Conservation (phyloP, 2,329 filamentous ascomycete genomes). For the Xylaria sp. region DNA sequence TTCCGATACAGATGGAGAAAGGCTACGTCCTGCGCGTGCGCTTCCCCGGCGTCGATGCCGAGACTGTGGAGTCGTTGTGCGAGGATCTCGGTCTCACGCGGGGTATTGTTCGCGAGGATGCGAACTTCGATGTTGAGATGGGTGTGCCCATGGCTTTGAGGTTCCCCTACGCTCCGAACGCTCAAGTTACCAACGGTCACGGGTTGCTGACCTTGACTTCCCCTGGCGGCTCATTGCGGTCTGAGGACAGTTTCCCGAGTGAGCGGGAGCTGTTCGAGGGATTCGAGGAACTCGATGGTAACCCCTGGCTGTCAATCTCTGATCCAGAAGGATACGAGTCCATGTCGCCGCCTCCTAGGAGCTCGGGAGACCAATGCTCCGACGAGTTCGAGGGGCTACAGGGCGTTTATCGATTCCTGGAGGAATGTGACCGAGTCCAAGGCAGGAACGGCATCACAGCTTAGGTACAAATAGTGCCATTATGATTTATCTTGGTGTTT, state of each 20-base stretch:
- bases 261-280: slow-evolving; percentile 55
- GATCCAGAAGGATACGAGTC: slow-evolving; percentile 61
- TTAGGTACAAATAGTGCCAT: slow-evolving; percentile 18
- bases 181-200: slow-evolving; percentile 41
- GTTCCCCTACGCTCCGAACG: slow-evolving; percentile 84
- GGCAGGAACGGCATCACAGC: slow-evolving; percentile 18
- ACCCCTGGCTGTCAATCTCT: slow-evolving; percentile 61
- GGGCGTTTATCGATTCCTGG: slow-evolving; percentile 68
- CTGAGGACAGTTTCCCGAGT: slow-evolving; percentile 48
- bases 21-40: slow-evolving; percentile 78
- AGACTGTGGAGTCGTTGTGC: slow-evolving; percentile 84
- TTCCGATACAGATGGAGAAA: slow-evolving; percentile 80
- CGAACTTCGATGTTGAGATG: slow-evolving; percentile 73
- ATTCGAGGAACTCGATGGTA: slow-evolving; percentile 55
- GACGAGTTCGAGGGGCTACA: slow-evolving; percentile 66
- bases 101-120: slow-evolving; percentile 82
- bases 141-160: slow-evolving; percentile 80
- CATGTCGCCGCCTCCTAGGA: slow-evolving; percentile 61
- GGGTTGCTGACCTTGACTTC: slow-evolving; percentile 53
- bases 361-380: slow-evolving; percentile 57
- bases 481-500: slow-evolving; percentile 23
- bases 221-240: slow-evolving; percentile 61
- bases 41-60: slow-evolving; percentile 89
- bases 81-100: slow-evolving; percentile 86
- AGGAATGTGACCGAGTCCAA: slow-evolving; percentile 63